A percentile compares a stretch with the other conserved stretches of the same genome.
Conservation (phyloP, 768 basidiomycete species). For the Auriscalpium vulgare region DNA sequence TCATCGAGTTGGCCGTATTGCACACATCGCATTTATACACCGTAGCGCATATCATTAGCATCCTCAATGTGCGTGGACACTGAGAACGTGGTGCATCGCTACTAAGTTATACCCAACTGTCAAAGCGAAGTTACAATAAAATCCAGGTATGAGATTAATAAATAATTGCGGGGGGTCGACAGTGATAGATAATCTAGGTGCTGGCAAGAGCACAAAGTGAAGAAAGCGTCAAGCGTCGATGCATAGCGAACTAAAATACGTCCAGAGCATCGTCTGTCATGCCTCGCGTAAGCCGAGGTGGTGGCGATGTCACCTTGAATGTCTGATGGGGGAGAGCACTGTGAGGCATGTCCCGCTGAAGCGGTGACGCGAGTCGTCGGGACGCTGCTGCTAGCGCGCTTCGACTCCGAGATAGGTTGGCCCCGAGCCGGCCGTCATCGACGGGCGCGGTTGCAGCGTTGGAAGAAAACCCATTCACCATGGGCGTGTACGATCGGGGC, state of each 20-base stretch:
- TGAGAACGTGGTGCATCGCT: background rate
- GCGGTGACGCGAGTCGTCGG: background rate
- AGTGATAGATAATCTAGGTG: background rate
- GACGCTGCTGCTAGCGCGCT: conserved; percentile 4
- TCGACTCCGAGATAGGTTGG: conserved; percentile 7
- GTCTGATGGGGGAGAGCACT: conserved; percentile 47
- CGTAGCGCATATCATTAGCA: too few species aligned
- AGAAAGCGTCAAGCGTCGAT: background rate
- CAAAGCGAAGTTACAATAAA: background rate
- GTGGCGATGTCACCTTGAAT: conserved; percentile 34
- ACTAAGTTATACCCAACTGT: background rate
- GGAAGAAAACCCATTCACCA: conserved; percentile 6
- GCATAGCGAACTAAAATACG: background rate
- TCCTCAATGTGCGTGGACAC: too few species aligned
- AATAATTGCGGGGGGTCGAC: background rate
- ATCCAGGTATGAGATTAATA: background rate
- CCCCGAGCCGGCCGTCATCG: background rate
- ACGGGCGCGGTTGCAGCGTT: background rate
- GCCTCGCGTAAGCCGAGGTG: conserved; percentile 16
- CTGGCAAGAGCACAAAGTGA: background rate
- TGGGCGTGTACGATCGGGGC: conserved; percentile 52
- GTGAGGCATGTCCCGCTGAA: conserved; percentile 34
- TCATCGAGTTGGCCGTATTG: too few species aligned
- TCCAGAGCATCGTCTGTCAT: conserved; percentile 12
- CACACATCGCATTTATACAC: too few species aligned